Base-by-base conservation (phyloP, 352 stramenopile genomes). In the Globisporangium recalcitrans region DNA sequence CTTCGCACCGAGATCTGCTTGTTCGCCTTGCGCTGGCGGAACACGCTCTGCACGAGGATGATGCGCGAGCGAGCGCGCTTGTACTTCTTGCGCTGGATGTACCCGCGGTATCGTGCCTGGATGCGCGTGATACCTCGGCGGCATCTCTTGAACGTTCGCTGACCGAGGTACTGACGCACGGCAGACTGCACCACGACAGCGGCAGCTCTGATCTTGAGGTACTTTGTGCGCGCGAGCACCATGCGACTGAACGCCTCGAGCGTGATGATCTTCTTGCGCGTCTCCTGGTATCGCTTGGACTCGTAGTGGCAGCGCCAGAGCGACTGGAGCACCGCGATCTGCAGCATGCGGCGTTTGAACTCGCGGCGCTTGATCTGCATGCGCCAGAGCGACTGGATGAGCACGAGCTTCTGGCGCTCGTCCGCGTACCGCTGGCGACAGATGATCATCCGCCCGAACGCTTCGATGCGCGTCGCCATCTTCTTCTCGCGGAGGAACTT, bases 391-490 rank as follows among this genome's bases (percentile, higher is more conserved):
- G 87, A 93, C 52, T 95, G 87, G 8, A 93, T 48, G 2, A 93
- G 34, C 27, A 95, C 72, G 49, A 95, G 88, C 51, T 83, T 81
- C 47, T 80, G 83, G 16, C 74, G 77, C 36, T 83, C 78, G 38
- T 80, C 66, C 1, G 55, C 62, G 71, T 89, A 95, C 6, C 75
- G 74, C 53, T 87, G 74, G 21, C 81, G 82, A 40, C 72, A 90
- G 24, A 93, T 83, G 16, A 94, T 54, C 87, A 95, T 94, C 40
- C 85, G 79, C 0, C 83, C 81, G 63, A 95, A 93, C 11, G 85
- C 84, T 42, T 85, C 81, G 34, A 95, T 89, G 26, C 87, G 85
- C 8, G 85, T 92, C 6, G 87, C 87, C 87, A 96, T 96, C 52
- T 92, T 93, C 64, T 89, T 91, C 61, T 96, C 87, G 11, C 70